These are phyloP conservation scores for Salix udensis DNA, from an alignment of 345 rosid genomes.

Conservation along the genomic window DNA sequence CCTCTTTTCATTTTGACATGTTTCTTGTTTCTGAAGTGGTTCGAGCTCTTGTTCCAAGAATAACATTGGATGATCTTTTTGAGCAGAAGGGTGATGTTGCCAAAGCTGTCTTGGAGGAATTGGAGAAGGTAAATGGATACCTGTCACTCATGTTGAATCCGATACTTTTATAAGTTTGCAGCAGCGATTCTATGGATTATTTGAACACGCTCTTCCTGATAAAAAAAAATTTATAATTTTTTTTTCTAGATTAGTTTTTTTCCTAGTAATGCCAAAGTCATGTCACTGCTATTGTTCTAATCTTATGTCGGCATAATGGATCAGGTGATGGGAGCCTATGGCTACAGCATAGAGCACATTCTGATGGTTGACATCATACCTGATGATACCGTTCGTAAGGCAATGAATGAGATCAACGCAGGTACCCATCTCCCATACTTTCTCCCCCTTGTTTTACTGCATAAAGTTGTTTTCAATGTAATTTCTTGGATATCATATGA, in stretches of 20 bases:
- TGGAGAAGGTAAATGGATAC: conserved; percentile 63
- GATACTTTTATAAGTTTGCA: neutral
- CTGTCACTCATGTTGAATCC: neutral
- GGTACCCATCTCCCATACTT: conserved; percentile 40
- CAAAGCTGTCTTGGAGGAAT: conserved; percentile 85
- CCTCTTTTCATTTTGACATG: neutral
- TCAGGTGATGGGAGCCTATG: conserved; percentile 94
- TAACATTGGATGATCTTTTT: conserved; percentile 81
- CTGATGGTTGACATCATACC: conserved; percentile 96
- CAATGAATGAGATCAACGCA: conserved; percentile 99
- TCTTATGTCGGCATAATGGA: conserved; percentile 13
- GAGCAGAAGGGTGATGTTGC: conserved; percentile 99
- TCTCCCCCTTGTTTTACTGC: neutral
- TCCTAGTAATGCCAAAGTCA: neutral
- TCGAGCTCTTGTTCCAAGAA: conserved; percentile 88
- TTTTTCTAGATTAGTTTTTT: neutral
- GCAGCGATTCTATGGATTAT: neutral
- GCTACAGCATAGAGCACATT: conserved; percentile 93
- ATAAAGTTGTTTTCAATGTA: neutral
- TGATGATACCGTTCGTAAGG: conserved; percentile 80
- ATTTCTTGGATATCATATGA: neutral
- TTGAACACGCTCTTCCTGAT: neutral
- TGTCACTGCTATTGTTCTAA: neutral
- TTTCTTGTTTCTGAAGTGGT: conserved; percentile 49
- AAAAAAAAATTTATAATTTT: neutral